Percentiles rank a stretch among this genome's conserved stretches.
These are phyloP conservation scores for Tephrocybe sp. DNA, from an alignment of 768 basidiomycete genomes.

Conservation along the genomic window DNA sequence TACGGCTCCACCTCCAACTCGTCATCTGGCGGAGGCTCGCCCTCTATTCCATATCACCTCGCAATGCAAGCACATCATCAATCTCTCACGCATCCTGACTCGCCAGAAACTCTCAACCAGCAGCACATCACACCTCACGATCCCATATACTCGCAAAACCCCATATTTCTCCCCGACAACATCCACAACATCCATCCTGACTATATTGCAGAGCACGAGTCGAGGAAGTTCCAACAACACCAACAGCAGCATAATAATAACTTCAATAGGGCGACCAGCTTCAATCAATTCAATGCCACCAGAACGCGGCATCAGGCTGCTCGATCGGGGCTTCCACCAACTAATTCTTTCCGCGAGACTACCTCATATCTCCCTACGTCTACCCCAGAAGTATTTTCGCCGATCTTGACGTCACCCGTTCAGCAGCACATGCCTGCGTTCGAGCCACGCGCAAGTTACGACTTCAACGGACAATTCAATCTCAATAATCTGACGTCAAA, in stretches of 20 bases:
- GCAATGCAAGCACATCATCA: constrained; percentile 44
- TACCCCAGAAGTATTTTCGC: constrained; percentile 31
- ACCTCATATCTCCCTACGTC: constrained; percentile 29
- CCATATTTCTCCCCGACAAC: constrained; percentile 31
- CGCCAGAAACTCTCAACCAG: constrained; percentile 40
- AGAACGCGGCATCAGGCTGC: constrained; percentile 38
- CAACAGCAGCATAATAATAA: constrained; percentile 26
- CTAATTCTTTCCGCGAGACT: constrained; percentile 36
- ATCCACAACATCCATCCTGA: constrained; percentile 37
- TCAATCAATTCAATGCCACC: constrained; percentile 37
- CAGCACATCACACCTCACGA: constrained; percentile 34
- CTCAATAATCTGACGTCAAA: constrained; percentile 27
- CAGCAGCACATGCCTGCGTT: constrained; percentile 36
- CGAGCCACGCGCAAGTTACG: constrained; percentile 35
- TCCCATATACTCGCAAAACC: constrained; percentile 33
- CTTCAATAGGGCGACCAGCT: constrained; percentile 27
- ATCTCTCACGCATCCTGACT: constrained; percentile 44
- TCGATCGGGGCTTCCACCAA: constrained; percentile 30
- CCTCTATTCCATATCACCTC: constrained; percentile 53
- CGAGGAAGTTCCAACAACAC: constrained; percentile 32
- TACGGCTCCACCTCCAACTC: constrained; percentile 51
- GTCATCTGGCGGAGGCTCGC: constrained; percentile 47
- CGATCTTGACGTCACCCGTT: constrained; percentile 37
- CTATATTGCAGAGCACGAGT: constrained; percentile 36
- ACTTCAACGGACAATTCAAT: constrained; percentile 29